phyloP scores from a whole-genome alignment of 2,329 filamentous ascomycete genomes.

The Colletotrichum spinosum region DNA sequence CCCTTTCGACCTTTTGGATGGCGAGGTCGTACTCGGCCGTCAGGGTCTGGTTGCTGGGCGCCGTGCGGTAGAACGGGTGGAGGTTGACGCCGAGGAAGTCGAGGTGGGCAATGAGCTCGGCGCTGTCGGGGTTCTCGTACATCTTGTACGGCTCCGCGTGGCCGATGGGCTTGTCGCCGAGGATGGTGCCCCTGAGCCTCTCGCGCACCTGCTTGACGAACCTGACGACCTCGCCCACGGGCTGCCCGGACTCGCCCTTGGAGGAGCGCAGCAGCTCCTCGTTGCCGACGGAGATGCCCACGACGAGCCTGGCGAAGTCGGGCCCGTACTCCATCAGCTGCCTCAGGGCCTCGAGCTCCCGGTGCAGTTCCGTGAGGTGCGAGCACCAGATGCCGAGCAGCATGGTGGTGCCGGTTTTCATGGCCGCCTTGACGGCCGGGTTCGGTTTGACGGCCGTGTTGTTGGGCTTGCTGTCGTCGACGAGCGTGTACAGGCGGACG shows the following conservation, averaged over 20 bases:
- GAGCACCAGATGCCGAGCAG: constrained; percentile 64
- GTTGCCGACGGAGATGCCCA: constrained; percentile 65
- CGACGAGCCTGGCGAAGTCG: constrained; percentile 56
- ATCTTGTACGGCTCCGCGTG: constrained; percentile 68
- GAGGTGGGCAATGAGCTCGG: constrained; percentile 61
- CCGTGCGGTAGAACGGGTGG: constrained; percentile 64
- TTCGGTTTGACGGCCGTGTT: constrained; percentile 62
- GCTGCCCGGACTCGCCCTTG: constrained; percentile 38
- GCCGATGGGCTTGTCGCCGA: constrained; percentile 54
- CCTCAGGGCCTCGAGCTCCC: constrained; percentile 63
- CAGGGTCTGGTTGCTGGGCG: constrained; percentile 49
- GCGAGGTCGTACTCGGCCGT: constrained; percentile 55
- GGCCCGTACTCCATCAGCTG: constrained; percentile 59
- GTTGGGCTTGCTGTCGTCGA: neutral
- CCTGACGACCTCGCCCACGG: constrained; percentile 61
- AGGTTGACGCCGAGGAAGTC: constrained; percentile 66
- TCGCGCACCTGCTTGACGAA: constrained; percentile 68
- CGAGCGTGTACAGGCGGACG: constrained; percentile 12
- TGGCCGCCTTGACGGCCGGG: constrained; percentile 73
- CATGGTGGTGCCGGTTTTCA: constrained; percentile 59
- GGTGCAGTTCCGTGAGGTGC: constrained; percentile 49
- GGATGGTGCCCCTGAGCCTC: constrained; percentile 54
- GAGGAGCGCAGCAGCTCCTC: constrained; percentile 64
- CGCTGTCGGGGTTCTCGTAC: constrained; percentile 56
- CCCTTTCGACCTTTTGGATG: constrained; percentile 48